Conservation (phyloP, 2,329 filamentous ascomycete genomes). For the Cordyceps tenuipes region DNA sequence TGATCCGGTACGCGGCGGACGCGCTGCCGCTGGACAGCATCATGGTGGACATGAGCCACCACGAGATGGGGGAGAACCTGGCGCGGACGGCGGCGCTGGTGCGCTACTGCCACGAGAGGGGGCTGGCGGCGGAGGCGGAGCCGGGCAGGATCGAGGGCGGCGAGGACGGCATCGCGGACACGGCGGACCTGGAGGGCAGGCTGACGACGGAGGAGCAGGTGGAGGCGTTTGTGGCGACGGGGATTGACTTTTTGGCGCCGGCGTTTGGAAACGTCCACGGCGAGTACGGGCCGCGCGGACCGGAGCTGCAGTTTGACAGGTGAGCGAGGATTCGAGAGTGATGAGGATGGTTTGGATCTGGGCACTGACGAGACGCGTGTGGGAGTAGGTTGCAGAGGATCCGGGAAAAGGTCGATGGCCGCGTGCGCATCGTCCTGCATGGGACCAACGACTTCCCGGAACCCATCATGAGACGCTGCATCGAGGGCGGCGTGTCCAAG, state of each 20-base stretch:
- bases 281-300: conserved; percentile 47
- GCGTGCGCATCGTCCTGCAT: not conserved
- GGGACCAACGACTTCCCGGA: conserved; percentile 2
- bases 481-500: conserved; percentile 31
- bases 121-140: conserved; percentile 62
- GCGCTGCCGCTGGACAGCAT: conserved; percentile 57
- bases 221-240: conserved; percentile 60
- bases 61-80: conserved; percentile 62
- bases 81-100: conserved; percentile 53
- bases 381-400: not conserved
- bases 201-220: conserved; percentile 63
- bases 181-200: conserved; percentile 35
- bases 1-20: conserved; percentile 48
- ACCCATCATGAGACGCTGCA: not conserved
- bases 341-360: not conserved
- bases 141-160: conserved; percentile 55
- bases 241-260: conserved; percentile 68
- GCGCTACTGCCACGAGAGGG: conserved; percentile 50
- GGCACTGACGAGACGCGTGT: not conserved
- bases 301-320: conserved; percentile 1
- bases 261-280: conserved; percentile 73
- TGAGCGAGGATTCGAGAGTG: not conserved
- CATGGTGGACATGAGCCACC: conserved; percentile 72
- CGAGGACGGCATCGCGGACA: conserved; percentile 65
- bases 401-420: not conserved